Evolutionary conservation across 768 basidiomycete genomes (phyloP).

Genomic region (Clitopilus hobsonii): DNA sequence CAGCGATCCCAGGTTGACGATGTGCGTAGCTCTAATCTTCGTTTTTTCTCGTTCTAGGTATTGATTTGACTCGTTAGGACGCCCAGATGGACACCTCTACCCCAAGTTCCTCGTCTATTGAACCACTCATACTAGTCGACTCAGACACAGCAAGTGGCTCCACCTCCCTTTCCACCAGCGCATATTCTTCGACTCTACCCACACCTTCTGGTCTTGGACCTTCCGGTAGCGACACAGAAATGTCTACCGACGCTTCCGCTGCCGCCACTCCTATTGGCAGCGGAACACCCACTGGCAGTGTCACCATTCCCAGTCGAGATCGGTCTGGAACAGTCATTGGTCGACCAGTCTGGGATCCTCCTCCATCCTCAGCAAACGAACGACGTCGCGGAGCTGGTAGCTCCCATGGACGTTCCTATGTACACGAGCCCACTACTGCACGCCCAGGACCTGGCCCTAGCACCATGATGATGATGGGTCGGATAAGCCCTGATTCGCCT

Average conservation of each 20-base stretch:
- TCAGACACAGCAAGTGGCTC: conserved; percentile 1
- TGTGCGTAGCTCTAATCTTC: conserved; percentile 12
- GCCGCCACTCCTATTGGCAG: conserved; percentile 56
- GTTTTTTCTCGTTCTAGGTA: conserved; percentile 2
- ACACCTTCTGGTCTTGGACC: conserved; percentile 18
- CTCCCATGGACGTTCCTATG: no score
- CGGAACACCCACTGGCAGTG: conserved; percentile 57
- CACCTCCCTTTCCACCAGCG: neutral
- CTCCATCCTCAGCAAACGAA: conserved; percentile 9
- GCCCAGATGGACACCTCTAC: neutral
- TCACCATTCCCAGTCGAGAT: conserved; percentile 57
- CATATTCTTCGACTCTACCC: conserved; percentile 11
- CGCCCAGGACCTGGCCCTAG: conserved; percentile 15
- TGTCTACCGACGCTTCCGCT: conserved; percentile 58
- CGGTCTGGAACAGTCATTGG: conserved; percentile 75
- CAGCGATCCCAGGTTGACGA: conserved; percentile 8
- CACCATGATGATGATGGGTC: conserved; percentile 8
- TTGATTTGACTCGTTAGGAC: neutral
- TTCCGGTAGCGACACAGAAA: conserved; percentile 52
- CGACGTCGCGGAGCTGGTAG: neutral
- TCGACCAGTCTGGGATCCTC: conserved; percentile 55
- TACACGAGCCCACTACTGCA: neutral
- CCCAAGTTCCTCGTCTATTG: neutral
- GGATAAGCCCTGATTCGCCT: conserved; percentile 30
- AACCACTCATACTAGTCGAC: neutral